phyloP scores from a whole-genome alignment of 192 early-diverging fungal genomes.

The Entophlyctis luteolus region DNA sequence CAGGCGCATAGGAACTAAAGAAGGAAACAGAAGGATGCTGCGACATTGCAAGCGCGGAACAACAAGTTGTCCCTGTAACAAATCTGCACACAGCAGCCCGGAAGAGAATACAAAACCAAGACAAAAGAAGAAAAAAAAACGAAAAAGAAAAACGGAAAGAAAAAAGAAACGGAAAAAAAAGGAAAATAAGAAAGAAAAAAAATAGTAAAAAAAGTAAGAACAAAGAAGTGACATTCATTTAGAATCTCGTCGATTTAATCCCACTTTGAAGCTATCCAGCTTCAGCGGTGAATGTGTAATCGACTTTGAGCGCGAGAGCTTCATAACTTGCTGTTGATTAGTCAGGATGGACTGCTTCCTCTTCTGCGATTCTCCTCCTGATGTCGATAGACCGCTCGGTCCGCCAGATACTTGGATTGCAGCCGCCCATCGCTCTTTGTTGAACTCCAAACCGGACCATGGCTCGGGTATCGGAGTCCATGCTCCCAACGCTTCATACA shows the following conservation, averaged over 20 bases:
- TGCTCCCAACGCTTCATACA: constrained; percentile 44
- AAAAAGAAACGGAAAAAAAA: not conserved
- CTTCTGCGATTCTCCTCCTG: too few relatives aligned
- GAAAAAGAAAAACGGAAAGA: not conserved
- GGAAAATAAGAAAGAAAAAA: not conserved
- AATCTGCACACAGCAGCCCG: not conserved
- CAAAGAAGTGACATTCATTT: not conserved
- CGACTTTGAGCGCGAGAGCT: constrained; percentile 18
- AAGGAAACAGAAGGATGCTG: too few relatives aligned
- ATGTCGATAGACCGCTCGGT: too few relatives aligned
- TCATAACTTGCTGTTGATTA: not conserved
- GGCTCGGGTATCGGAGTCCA: constrained; percentile 39
- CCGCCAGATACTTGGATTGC: too few relatives aligned
- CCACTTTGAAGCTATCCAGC: not conserved
- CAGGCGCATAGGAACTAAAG: not conserved
- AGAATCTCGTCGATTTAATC: not conserved
- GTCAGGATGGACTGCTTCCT: too few relatives aligned
- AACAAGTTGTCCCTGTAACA: not conserved
- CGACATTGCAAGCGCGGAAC: too few relatives aligned
- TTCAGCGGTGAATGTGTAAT: constrained; percentile 6
- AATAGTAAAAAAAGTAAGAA: not conserved
- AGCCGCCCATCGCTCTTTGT: constrained; percentile 21
- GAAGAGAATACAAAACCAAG: not conserved
- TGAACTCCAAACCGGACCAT: constrained; percentile 32
- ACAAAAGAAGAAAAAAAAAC: not conserved